Base-by-base conservation (phyloP, 1,284 basidiomycete species). In the Malassezia vespertilionis region DNA sequence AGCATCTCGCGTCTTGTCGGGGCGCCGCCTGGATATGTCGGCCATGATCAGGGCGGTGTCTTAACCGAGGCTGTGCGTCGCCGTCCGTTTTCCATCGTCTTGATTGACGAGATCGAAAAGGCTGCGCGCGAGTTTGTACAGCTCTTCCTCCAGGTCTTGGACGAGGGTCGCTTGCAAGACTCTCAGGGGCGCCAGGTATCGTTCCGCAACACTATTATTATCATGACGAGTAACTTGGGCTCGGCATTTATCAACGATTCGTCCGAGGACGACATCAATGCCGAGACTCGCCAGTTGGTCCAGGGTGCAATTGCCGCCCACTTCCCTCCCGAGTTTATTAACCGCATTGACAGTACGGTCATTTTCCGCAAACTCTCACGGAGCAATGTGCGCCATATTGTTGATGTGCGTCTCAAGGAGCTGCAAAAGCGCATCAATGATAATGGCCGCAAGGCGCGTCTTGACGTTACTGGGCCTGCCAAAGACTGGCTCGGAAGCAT, bases 101-200 rank as follows among this genome's bases (percentile, higher is more conserved):
- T 74, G 33, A 58, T 74, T 34, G 67, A 70, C 46, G 67, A 70
- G 57, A 65, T 70, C 31, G 67, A 70, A 54, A 79, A 91, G 26
- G 88, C 89, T 6, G 86, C 91, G 71, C 80, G 86, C 24, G 88
- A 88, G 18, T 93, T 95, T 61, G 87, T 95, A 70, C 75, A 91
- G 38, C 80, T 95, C 17, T 63, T 52, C 52, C 88, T 96, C 57
- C 90, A 96, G 71, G 88, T 90, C 27, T 85, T 85, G 66, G 86
- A 87, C 60, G 77, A 78, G 18, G 89, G 91, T 38, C 83, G 89
- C 52, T 86, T 96, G 26, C 87, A 86, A 42, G 66, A 69, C 49
- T 57, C 58, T 31, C 68, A 70, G 41, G 68, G 68, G 22, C 54
- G 66, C 4, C 55, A 58, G 33, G 63, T 70, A n/a, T 59, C 58